Base-by-base conservation (phyloP, 352 stramenopile species). In the Pythium utonaiense region DNA sequence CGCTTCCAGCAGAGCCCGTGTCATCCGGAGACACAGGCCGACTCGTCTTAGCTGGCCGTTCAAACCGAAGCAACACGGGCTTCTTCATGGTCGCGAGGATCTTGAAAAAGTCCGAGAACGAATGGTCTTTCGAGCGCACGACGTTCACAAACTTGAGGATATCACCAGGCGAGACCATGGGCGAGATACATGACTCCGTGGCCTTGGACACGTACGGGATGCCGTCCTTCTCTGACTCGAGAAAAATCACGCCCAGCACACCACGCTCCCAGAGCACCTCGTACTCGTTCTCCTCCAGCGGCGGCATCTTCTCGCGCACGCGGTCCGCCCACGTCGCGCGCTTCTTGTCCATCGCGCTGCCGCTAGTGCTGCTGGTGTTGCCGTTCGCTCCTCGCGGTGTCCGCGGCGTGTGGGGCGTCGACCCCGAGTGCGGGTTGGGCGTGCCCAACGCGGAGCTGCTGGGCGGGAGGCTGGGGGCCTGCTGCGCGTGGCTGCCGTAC, bases 41-140 rank as follows among this genome's bases (percentile, higher is more conserved):
- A 33, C 21, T 36, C n/a, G n/a, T n/a, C 57, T 22, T 28, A 14
- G 27, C 66, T 9, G 79, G 47, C 3, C 78, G 80, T 60, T 93
- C 81, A 53, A 95, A 95, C 6, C 86, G 86, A 34, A 95, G 66
- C 45, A 95, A 56, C 50, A 95, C 86, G 25, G 86, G 86, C 64
- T 95, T 95, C 69, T 95, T 93, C 83, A 93, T 95, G 21, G 86
- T 95, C 34, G 86, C 80, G 34, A 95, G 69, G 49, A 95, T 92
- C 73, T 93, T 93, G 71, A 95, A 91, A 71, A 95, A 95, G 62
- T 93, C 85, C 13, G 82, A 83, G 57, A 95, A 95, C 60, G 86
- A 90, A 62, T 95, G 83, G 54, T 95, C 85, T 48, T 89, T 84
- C 28, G 86, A 91, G 21, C 86, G 80, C 69, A 95, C 80, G 6